These are phyloP conservation scores for Polymyxa betae DNA, from an alignment of 208 protist species.

Conservation along the genomic window DNA sequence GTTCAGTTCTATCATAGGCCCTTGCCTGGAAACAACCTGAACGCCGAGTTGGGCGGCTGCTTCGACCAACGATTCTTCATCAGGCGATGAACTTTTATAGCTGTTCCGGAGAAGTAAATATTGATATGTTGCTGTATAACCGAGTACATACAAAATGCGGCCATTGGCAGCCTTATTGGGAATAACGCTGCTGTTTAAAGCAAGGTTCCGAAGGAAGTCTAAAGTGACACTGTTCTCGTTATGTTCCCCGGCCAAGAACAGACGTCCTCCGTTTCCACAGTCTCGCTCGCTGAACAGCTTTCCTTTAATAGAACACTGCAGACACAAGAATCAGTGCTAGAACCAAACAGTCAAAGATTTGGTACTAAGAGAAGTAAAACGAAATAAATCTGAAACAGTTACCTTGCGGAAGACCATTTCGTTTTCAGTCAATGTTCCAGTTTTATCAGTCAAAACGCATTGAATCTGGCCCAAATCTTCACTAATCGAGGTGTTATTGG, in stretches of 20 bases:
- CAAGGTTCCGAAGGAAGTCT: constrained; percentile 32
- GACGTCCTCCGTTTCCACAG: constrained; percentile 9
- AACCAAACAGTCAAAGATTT: neutral
- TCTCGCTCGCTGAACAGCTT: constrained; percentile 32
- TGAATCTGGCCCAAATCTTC: constrained; percentile 72
- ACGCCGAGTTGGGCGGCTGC: constrained; percentile 57
- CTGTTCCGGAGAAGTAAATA: neutral
- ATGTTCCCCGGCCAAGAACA: constrained; percentile 39
- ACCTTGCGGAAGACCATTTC: constrained; percentile 70
- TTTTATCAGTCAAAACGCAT: constrained; percentile 77
- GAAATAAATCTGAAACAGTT: too few relatives aligned
- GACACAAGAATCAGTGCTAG: neutral
- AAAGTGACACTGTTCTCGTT: constrained; percentile 39
- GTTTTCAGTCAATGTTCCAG: constrained; percentile 77
- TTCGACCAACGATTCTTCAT: constrained; percentile 71
- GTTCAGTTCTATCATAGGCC: constrained; percentile 30
- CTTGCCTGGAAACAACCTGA: neutral
- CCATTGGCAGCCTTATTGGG: neutral
- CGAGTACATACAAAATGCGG: neutral
- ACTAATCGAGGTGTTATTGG: constrained; percentile 58
- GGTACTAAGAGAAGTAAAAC: too few relatives aligned
- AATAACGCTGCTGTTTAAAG: neutral
- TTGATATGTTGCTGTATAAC: neutral
- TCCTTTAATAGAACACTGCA: constrained; percentile 31
- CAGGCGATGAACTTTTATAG: constrained; percentile 64